Evolutionary conservation across 805 yeast species (phyloP).

Genomic region (Isabelozyma heimii): DNA sequence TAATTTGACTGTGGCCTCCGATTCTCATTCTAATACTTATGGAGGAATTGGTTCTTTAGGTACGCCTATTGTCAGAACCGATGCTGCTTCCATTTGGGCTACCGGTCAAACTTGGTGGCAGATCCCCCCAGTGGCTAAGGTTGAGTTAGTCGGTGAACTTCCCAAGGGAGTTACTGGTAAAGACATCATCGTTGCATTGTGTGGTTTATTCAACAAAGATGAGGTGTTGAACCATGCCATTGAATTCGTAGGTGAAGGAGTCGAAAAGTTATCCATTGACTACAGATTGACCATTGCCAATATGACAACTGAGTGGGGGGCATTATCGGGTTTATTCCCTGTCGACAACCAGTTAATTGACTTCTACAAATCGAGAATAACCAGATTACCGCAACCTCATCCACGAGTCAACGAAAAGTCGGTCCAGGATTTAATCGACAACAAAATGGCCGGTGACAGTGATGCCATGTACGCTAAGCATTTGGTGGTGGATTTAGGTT

Average conservation of each 20-base stretch:
- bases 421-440: conserved; percentile 49
- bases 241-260: conserved; percentile 85
- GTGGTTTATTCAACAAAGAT: conserved; percentile 90
- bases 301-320: conserved; percentile 99
- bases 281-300: conserved; percentile 91
- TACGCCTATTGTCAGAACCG: conserved; percentile 97
- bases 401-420: conserved; percentile 74
- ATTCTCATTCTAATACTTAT: conserved; percentile 95
- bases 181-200: conserved; percentile 93
- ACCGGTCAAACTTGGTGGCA: conserved; percentile 99
- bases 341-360: conserved; percentile 74
- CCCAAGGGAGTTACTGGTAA: conserved; percentile 92
- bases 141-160: conserved; percentile 76
- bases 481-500: conserved; percentile 71
- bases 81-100: conserved; percentile 99
- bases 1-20: conserved; percentile 92
- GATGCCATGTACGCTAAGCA: conserved; percentile 90
- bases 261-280: conserved; percentile 68
- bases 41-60: conserved; percentile 97
- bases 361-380: conserved; percentile 70
- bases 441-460: conserved; percentile 53
- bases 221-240: conserved; percentile 93
- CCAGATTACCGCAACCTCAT: conserved; percentile 65
- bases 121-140: conserved; percentile 97
- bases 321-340: conserved; percentile 96